These are phyloP conservation scores for Pyrenula massariospora DNA, from an alignment of 495 filamentous ascomycete genomes.

Conservation along the genomic window DNA sequence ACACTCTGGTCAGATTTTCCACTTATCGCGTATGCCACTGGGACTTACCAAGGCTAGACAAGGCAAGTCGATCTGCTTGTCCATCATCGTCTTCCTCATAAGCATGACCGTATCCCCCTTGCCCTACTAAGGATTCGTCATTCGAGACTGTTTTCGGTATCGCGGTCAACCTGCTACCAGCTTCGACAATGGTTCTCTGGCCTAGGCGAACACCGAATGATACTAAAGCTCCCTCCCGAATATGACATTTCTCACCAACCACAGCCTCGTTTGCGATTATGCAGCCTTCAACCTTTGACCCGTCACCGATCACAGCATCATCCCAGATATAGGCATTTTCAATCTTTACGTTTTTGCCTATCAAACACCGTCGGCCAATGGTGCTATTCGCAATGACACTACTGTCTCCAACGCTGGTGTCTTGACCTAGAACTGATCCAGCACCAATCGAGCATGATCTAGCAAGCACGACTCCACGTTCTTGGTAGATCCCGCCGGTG, in stretches of 20 bases:
- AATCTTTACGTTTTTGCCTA: constrained; percentile 73
- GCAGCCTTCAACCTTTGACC: constrained; percentile 53
- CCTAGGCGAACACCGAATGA: constrained; percentile 67
- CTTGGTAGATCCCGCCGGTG: constrained; percentile 56
- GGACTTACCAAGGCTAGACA: constrained; percentile 38
- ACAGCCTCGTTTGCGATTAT: constrained; percentile 62
- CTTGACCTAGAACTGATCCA: constrained; percentile 63
- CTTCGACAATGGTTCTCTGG: constrained; percentile 40
- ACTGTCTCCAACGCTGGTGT: constrained; percentile 62
- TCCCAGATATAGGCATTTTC: constrained; percentile 88
- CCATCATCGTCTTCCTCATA: constrained; percentile 40
- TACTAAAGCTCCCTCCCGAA: constrained; percentile 64
- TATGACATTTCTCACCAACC: constrained; percentile 55
- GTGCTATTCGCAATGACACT: constrained; percentile 58
- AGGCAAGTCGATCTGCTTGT: constrained; percentile 35
- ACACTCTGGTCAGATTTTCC: too few species aligned
- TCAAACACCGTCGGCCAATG: constrained; percentile 71
- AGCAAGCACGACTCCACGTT: constrained; percentile 58
- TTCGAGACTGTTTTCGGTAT: constrained; percentile 32
- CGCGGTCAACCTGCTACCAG: constrained; percentile 42
- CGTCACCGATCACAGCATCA: constrained; percentile 61
- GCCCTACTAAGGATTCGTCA: constrained; percentile 36
- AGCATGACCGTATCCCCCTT: constrained; percentile 31
- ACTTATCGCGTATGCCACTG: too few species aligned
- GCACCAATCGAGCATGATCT: constrained; percentile 53